Conservation (phyloP, 345 rosid genomes). For the Populus alba region DNA sequence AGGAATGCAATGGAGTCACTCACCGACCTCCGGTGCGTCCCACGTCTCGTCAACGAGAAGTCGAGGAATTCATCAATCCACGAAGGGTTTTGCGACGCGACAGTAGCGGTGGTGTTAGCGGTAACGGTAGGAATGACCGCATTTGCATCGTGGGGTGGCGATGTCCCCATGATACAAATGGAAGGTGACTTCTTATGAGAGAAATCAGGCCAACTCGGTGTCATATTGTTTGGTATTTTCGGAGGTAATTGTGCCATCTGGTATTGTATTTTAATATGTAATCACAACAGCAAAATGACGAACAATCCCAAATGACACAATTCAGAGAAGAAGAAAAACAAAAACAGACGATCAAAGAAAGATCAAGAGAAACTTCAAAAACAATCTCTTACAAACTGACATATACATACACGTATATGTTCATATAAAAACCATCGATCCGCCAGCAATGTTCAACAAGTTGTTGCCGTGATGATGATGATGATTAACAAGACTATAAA, state of each 20-base stretch:
- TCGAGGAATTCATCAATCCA: conserved; percentile 38
- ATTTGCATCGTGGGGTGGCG: conserved; percentile 19
- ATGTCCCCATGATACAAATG: conserved; percentile 7
- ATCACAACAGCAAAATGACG: not conserved
- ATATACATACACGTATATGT: not conserved
- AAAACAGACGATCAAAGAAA: not conserved
- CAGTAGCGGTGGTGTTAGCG: not conserved
- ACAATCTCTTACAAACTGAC: not conserved
- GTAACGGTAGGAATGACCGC: conserved; percentile 14
- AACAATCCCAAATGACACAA: conserved; percentile 5
- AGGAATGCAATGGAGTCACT: conserved; percentile 36
- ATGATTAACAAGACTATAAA: not conserved
- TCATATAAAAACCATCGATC: not conserved
- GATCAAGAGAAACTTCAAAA: not conserved
- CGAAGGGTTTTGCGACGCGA: conserved; percentile 18
- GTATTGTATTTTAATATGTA: not conserved
- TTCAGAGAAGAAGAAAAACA: too few species aligned
- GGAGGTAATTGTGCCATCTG: conserved; percentile 92
- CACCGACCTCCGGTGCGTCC: conserved; percentile 29
- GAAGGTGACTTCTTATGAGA: conserved; percentile 42
- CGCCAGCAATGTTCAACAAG: too few species aligned
- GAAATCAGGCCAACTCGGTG: conserved; percentile 71
- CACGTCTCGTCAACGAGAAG: conserved; percentile 33
- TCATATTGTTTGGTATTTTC: conserved; percentile 65
- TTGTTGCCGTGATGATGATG: too few species aligned